Evolutionary conservation across 1,284 basidiomycete genomes (phyloP), one percentile per base, ranked within the genome.

Genomic region (Farysia itapuensis): DNA sequence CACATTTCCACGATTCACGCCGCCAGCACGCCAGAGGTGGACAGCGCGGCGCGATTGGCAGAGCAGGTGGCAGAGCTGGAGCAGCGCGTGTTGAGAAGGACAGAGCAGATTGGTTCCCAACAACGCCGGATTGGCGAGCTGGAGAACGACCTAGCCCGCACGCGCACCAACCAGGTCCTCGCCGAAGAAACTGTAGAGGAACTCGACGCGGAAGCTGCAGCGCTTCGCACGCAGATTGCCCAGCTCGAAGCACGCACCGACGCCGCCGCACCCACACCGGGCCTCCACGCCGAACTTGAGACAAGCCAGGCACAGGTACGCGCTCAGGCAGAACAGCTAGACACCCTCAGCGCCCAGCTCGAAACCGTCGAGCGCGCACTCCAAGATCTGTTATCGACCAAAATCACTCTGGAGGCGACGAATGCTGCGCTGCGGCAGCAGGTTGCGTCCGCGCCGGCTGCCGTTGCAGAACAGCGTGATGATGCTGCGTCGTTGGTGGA

Each of bases 101-200:
- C 51, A 39, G 56, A 58, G 31, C 64, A 67, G 39, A 67, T 67
- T 20, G 64, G 54, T 2, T 31, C 23, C 18, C 54, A 64, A 5
- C 64, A 67, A 35, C 35, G 30, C 2, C 41, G 52, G 34, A 39
- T 64, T 5, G 15, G 18, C 2, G 30, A 29, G 8, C 26, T 39
- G 3, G 21, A 45, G 22, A 42, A 49, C 25, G 41, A 67, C 28
- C 47, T 67, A 0, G 43, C 52, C 8, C 32, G 46, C 4, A 42
- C 52, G 4, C 22, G 43, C 5, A 59, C 51, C 15, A 63, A 67
- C 21, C 47, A 53, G 31, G 3, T 8, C 15, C 19, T 64, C 13
- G 59, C 59, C 2, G 48, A 67, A 16, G 44, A 57, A 19, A 58
- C 35, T 4, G 36, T 49, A 18, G 34, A 21, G 1, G 63, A 61